Evolutionary conservation across 768 basidiomycete species (phyloP), one percentile per base, ranked within the genome.

Genomic region (Boletus edulis): DNA sequence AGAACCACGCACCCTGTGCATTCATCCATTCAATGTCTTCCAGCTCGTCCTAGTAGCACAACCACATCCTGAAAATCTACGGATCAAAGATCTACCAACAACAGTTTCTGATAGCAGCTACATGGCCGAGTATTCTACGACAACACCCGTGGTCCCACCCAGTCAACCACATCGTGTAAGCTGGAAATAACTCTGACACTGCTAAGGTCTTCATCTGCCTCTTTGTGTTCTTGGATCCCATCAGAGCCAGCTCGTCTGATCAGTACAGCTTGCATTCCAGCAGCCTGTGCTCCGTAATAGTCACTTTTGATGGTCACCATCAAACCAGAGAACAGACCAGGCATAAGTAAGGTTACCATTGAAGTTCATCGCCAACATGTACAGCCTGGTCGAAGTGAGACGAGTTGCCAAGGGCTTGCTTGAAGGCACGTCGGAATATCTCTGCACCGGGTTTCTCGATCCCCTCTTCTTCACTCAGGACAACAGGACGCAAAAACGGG

Each of bases 311-410:
- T 42, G 35, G 55, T 60, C 41, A 55, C 13, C 38, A 41, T 48
- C 35, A 45, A 49, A 34, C 24, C 27, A 38, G 11, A 46, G 29
- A 22, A 38, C n/a, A 18, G 14, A 22, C 24, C 49, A 18, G 14
- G 9, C 14, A 14, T 22, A 5, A 43, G 31, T 17, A n/a, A 41
- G 58, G 80, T 58, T 60, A 89, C 90, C 80, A 78, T 46, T 76
- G 65, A 31, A 89, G 65, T 58, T 91, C 89, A 64, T 93, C 90
- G 1, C 91, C 91, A 39, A 92, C 79, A 59, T 93, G 90, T 18
- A 91, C 63, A 35, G 78, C 79, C 61, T 87, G 75, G 35, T 62
- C 49, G 7, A 51, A 31, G 39, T 37, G 46, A 5, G 32, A 15
- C 13, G 38, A 11, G 20, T 37, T 20, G 15, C 44, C 50, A 4